Conservation (phyloP, 148 eudicot genomes). For the Silene latifolia region DNA sequence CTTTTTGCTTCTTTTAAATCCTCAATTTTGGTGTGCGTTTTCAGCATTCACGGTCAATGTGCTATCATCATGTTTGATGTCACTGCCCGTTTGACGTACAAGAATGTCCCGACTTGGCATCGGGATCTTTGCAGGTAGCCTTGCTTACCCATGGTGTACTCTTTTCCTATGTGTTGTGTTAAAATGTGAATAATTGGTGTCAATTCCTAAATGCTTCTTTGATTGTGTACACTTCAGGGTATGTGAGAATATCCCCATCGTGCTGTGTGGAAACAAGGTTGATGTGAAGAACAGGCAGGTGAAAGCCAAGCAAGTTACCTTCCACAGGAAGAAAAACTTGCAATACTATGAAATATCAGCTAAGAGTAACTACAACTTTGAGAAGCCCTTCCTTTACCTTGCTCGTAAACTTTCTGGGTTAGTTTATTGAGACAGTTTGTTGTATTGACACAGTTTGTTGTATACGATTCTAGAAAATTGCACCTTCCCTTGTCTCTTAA, state of each 20-base stretch:
- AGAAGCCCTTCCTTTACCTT: neutral
- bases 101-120: neutral
- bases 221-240: neutral
- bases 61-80: neutral
- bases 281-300: neutral
- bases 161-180: neutral
- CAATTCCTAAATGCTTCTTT: neutral
- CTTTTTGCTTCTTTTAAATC: neutral
- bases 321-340: neutral
- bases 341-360: neutral
- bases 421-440: neutral
- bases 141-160: neutral
- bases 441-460: neutral
- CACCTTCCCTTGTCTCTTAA: neutral
- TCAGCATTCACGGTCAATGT: neutral
- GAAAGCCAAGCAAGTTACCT: neutral
- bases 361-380: neutral
- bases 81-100: neutral
- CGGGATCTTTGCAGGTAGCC: neutral
- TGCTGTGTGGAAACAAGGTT: neutral
- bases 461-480: neutral
- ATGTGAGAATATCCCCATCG: neutral
- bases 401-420: neutral
- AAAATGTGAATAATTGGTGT: neutral
- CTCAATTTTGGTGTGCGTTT: neutral